phyloP scores from a whole-genome alignment of 257 asterid species.

The Petunia axillaris region DNA sequence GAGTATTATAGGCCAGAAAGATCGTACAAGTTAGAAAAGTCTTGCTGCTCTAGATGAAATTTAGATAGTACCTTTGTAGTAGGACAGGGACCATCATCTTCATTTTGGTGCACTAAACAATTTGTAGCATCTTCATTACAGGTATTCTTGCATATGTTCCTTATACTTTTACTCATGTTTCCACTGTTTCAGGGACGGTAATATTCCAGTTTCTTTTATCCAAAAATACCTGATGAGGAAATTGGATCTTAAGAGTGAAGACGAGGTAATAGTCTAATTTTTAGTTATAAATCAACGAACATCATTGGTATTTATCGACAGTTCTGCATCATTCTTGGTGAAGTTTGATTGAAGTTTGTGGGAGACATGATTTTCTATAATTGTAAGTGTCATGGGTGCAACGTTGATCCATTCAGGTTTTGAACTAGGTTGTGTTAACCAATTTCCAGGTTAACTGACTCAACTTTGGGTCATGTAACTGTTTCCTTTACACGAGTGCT shows the following conservation, averaged over 20 bases:
- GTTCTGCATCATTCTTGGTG: neutral
- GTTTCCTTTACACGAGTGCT: neutral
- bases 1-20: slow-evolving; percentile 15
- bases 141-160: neutral
- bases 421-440: slow-evolving; percentile 18
- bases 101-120: no score
- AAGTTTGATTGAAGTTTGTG: neutral
- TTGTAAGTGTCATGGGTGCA: neutral
- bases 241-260: slow-evolving; percentile 72
- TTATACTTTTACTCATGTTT: neutral
- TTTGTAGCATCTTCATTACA: neutral
- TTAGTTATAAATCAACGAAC: neutral
- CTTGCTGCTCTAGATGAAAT: neutral
- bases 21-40: neutral
- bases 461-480: neutral
- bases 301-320: neutral
- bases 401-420: slow-evolving; percentile 3
- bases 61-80: slow-evolving; percentile 1
- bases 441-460: neutral
- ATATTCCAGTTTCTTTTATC: slow-evolving; percentile 70
- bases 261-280: slow-evolving; percentile 58
- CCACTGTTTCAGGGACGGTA: slow-evolving; percentile 71
- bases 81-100: neutral
- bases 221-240: slow-evolving; percentile 85
- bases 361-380: neutral